Conservation (phyloP, 2,329 filamentous ascomycete genomes). For the Talaromyces verruculosus region DNA sequence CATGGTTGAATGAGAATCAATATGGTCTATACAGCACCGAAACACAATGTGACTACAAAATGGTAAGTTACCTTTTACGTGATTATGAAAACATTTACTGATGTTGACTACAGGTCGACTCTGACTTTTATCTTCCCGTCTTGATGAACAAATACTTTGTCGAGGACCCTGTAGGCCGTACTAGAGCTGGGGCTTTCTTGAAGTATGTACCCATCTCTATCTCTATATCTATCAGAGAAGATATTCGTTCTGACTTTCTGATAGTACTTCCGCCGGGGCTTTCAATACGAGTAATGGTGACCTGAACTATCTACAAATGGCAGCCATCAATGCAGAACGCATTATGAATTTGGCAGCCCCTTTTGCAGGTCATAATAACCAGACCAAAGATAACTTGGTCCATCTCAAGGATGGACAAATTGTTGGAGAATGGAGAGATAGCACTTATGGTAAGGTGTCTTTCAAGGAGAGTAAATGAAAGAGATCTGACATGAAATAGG, state of each 20-base stretch:
- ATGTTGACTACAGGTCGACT: conserved; percentile 50
- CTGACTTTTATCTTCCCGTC: conserved; percentile 61
- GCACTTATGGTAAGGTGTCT: conserved; percentile 48
- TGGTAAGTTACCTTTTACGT: conserved; percentile 36
- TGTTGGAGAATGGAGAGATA: conserved; percentile 66
- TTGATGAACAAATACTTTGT: conserved; percentile 61
- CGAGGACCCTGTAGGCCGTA: conserved; percentile 44
- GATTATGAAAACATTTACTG: background rate
- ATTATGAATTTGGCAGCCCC: conserved; percentile 58
- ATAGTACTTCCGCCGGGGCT: conserved; percentile 47
- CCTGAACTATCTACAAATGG: conserved; percentile 55
- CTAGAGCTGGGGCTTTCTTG: conserved; percentile 41
- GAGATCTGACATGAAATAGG: conserved; percentile 21
- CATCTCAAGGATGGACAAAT: conserved; percentile 55
- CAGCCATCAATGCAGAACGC: conserved; percentile 55
- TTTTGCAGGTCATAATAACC: conserved; percentile 51
- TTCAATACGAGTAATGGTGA: conserved; percentile 54
- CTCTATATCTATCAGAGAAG: background rate
- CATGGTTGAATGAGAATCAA: conserved; percentile 55
- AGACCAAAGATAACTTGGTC: conserved; percentile 56
- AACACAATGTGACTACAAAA: conserved; percentile 59
- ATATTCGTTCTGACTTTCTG: conserved; percentile 25
- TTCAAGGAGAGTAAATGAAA: background rate
- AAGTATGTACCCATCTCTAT: conserved; percentile 23
- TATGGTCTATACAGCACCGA: conserved; percentile 54